These are phyloP conservation scores for Phytophthora pisi DNA, from an alignment of 352 stramenopile species.

Conservation along the genomic window DNA sequence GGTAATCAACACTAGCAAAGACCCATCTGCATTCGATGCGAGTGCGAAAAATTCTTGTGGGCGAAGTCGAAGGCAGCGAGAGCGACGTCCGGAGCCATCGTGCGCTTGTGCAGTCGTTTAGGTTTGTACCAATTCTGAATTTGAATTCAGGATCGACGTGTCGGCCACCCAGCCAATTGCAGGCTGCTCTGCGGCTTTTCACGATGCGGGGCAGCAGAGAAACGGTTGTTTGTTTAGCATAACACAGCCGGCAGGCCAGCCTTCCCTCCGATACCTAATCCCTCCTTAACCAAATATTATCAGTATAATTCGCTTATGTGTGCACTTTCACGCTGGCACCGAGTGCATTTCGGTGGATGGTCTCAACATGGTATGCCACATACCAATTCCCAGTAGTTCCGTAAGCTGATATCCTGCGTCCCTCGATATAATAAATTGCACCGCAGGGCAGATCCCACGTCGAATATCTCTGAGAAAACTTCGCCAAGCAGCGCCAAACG, in stretches of 20 bases:
- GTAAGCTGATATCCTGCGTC: too few species aligned
- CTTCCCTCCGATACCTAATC: not conserved
- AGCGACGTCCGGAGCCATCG: constrained; percentile 2
- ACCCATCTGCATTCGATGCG: too few species aligned
- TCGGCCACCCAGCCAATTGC: constrained; percentile 18
- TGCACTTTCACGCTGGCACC: too few species aligned
- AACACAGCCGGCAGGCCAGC: too few species aligned
- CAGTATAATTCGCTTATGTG: too few species aligned
- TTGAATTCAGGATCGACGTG: constrained; percentile 11
- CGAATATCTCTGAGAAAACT: constrained; percentile 4
- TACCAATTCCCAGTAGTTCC: too few species aligned
- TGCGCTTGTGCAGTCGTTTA: constrained; percentile 19
- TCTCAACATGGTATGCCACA: too few species aligned
- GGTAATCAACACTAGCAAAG: too few species aligned
- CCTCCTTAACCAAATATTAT: not conserved
- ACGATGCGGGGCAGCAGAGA: not conserved
- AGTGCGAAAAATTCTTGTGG: too few species aligned
- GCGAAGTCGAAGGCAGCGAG: too few species aligned
- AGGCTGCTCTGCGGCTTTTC: constrained; percentile 14
- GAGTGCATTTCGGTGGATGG: too few species aligned
- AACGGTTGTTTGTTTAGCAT: too few species aligned
- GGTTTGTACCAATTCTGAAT: constrained; percentile 7
- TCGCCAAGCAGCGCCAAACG: not conserved
- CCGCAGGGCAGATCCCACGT: not conserved
- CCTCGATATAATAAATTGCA: not conserved